phyloP scores from a whole-genome alignment of 345 rosid genomes.

The Zanthoxylum bungeanum region DNA sequence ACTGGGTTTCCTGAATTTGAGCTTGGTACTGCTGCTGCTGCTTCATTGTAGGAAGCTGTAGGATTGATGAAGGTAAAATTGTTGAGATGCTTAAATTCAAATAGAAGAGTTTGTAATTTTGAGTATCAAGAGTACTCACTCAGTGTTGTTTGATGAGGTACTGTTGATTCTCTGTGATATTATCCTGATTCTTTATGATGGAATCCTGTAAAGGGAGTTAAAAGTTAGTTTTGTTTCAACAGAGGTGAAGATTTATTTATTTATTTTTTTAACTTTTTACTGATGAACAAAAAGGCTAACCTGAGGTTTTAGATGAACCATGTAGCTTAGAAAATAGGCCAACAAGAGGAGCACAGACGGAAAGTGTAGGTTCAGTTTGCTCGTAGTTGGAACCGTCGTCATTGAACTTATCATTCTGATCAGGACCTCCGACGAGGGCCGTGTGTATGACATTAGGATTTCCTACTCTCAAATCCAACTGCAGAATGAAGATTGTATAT shows the following conservation, averaged over 20 bases:
- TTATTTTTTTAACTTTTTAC: background rate
- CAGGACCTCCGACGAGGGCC: slow-evolving; percentile 67
- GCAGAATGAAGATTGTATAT: slow-evolving; percentile 26
- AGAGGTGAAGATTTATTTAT: too few species aligned
- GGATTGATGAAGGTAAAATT: background rate
- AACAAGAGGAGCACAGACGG: slow-evolving; percentile 47
- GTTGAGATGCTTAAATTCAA: background rate
- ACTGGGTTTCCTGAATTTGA: slow-evolving; percentile 36
- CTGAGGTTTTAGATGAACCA: slow-evolving; percentile 20
- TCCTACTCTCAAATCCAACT: slow-evolving; percentile 39
- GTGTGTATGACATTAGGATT: slow-evolving; percentile 54
- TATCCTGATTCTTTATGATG: slow-evolving; percentile 29
- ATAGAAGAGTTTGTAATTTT: background rate
- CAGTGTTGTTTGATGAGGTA: slow-evolving; percentile 25
- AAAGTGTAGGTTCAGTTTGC: slow-evolving; percentile 65
- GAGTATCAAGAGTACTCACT: slow-evolving; percentile 23
- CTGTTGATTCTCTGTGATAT: slow-evolving; percentile 24
- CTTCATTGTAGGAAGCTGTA: slow-evolving; percentile 30
- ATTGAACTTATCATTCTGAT: slow-evolving; percentile 43
- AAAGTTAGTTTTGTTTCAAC: background rate
- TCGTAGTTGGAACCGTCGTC: slow-evolving; percentile 57
- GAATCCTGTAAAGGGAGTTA: slow-evolving; percentile 20
- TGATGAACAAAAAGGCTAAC: background rate
- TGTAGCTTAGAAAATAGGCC: slow-evolving; percentile 62
- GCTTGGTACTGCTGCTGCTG: slow-evolving; percentile 21